A percentile compares a stretch with the other conserved stretches of the same genome.
phyloP scores from a whole-genome alignment of 768 basidiomycete genomes.

The Sutorius australiensis region DNA sequence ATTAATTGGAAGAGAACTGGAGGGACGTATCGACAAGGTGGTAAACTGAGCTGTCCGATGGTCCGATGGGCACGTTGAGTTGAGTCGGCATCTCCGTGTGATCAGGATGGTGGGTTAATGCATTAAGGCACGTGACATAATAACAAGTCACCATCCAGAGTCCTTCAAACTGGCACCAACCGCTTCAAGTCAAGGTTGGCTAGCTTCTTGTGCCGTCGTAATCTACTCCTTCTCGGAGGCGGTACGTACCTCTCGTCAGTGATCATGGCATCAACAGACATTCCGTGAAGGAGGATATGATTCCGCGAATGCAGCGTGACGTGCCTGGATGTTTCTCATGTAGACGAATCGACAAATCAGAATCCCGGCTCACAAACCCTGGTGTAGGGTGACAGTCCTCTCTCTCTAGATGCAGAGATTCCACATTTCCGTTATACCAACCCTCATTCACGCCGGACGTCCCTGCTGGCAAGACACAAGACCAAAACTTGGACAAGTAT shows the following conservation, averaged over 20 bases:
- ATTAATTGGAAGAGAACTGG: too few relatives aligned
- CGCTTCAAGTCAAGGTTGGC: constrained; percentile 29
- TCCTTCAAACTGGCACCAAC: neutral
- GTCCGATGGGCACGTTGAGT: too few relatives aligned
- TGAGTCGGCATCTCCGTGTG: too few relatives aligned
- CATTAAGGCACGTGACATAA: too few relatives aligned
- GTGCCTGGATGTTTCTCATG: constrained; percentile 84
- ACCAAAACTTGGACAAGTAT: constrained; percentile 65
- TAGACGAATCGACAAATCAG: constrained; percentile 33
- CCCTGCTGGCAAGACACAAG: constrained; percentile 65
- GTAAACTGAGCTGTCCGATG: too few relatives aligned
- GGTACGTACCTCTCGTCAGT: constrained; percentile 37
- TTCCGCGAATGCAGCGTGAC: constrained; percentile 75
- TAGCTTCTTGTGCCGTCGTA: constrained; percentile 24
- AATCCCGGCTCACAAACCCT: neutral
- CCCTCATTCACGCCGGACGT: constrained; percentile 83
- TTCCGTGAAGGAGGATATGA: constrained; percentile 70
- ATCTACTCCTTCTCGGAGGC: constrained; percentile 63
- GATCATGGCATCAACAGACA: neutral
- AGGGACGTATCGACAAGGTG: too few relatives aligned
- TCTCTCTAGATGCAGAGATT: constrained; percentile 59
- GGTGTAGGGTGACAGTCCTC: constrained; percentile 48
- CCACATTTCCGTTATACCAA: constrained; percentile 73
- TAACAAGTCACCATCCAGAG: neutral
- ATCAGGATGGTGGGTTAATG: too few relatives aligned